phyloP scores from a whole-genome alignment of 1,139 yeast species.

The Blastobotrys persicus region DNA sequence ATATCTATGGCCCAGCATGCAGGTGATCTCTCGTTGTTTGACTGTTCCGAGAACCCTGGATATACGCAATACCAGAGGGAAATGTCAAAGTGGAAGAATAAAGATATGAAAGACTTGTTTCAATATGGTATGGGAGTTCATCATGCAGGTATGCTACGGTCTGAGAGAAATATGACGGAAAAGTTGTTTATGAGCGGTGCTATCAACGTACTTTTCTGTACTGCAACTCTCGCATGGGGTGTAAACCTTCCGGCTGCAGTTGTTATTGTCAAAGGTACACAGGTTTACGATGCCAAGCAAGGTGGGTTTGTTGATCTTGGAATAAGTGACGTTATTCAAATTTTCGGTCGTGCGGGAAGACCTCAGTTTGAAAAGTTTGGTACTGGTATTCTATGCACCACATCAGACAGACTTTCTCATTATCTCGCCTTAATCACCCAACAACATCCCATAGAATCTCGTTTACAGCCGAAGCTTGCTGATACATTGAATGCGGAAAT shows the following conservation, averaged over 20 bases:
- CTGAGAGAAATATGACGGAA: constrained; percentile 88
- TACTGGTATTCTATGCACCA: constrained; percentile 86
- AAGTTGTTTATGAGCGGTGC: constrained; percentile 84
- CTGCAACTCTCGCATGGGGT: constrained; percentile 99
- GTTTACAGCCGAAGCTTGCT: constrained; percentile 69
- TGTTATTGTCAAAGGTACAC: constrained; percentile 94
- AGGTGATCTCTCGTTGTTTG: constrained; percentile 55
- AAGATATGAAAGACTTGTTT: constrained; percentile 78
- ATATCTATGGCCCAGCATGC: constrained; percentile 65
- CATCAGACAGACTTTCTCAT: constrained; percentile 78
- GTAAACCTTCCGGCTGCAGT: constrained; percentile 98
- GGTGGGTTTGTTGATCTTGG: constrained; percentile 95
- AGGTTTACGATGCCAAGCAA: constrained; percentile 87
- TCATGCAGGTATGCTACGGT: constrained; percentile 94
- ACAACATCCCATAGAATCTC: constrained; percentile 95
- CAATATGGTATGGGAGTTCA: constrained; percentile 87
- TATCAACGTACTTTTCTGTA: constrained; percentile 86
- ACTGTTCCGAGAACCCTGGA: constrained; percentile 51
- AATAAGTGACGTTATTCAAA: constrained; percentile 94
- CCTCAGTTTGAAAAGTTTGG: constrained; percentile 94
- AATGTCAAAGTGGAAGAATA: constrained; percentile 68
- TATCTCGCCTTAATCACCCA: constrained; percentile 85
- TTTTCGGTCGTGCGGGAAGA: constrained; percentile 99
- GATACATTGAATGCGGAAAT: constrained; percentile 97
- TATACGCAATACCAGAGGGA: constrained; percentile 59